phyloP scores from a whole-genome alignment of 768 basidiomycete genomes.

The Leccinum truebloodii region DNA sequence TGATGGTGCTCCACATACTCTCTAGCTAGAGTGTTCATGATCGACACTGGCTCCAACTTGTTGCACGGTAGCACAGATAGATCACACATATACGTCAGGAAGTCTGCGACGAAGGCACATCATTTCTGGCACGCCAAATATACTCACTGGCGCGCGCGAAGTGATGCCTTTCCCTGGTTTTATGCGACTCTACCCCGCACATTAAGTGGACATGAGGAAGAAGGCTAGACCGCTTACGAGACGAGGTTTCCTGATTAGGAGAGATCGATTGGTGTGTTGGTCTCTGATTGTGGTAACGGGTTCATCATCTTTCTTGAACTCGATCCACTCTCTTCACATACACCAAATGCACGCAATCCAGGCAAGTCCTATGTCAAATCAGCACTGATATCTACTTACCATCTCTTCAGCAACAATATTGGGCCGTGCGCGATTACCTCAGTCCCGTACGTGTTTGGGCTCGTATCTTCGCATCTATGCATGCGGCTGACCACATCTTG shows the following conservation, averaged over 20 bases:
- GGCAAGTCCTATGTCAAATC: conserved; percentile 22
- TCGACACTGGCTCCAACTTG: too few relatives aligned
- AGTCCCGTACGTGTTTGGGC: conserved; percentile 63
- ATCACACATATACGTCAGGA: too few relatives aligned
- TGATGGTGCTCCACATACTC: background rate
- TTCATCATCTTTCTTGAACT: conserved; percentile 19
- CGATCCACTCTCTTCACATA: conserved; percentile 9
- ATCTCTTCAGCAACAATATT: conserved; percentile 75
- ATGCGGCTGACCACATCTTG: conserved; percentile 29
- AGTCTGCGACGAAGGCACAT: too few relatives aligned
- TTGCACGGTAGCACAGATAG: too few relatives aligned
- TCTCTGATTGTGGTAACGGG: conserved; percentile 29
- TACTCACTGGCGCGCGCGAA: too few relatives aligned
- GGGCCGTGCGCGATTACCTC: conserved; percentile 93
- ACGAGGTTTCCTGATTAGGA: conserved; percentile 34
- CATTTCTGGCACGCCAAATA: too few relatives aligned
- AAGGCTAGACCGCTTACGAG: conserved; percentile 1
- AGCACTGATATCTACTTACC: background rate
- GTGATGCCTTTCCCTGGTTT: too few relatives aligned
- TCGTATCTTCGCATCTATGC: conserved; percentile 14
- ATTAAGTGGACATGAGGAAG: too few relatives aligned
- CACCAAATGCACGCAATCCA: conserved; percentile 51
- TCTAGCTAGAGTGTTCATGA: too few relatives aligned
- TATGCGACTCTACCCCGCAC: too few relatives aligned
- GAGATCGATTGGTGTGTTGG: conserved; percentile 35